phyloP scores from a whole-genome alignment of 2,329 filamentous ascomycete species.

The Epichloe baconii region DNA sequence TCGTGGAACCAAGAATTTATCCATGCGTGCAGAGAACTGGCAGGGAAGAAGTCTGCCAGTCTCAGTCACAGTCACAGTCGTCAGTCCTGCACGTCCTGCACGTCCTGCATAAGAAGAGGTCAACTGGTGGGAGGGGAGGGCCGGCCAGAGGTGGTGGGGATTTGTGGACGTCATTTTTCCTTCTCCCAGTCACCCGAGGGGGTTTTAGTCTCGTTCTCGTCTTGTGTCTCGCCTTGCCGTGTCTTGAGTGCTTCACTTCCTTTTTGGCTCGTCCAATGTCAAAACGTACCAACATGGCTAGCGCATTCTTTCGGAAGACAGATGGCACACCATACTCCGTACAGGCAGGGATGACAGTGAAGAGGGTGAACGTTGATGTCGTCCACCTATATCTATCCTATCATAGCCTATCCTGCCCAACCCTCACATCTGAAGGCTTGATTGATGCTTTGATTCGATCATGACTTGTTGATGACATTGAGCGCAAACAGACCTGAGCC shows the following conservation, averaged over 20 bases:
- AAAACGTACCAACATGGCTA: background rate
- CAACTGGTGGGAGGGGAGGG: background rate
- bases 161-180: background rate
- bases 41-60: too few species aligned
- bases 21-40: background rate
- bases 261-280: background rate
- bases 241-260: background rate
- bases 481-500: too few species aligned
- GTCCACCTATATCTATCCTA: too few species aligned
- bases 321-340: background rate
- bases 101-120: background rate
- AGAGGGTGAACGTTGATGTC: too few species aligned
- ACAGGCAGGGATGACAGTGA: too few species aligned
- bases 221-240: background rate
- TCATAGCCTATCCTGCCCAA: too few species aligned
- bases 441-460: background rate
- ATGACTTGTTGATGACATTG: too few species aligned
- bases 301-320: background rate
- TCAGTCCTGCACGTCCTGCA: too few species aligned
- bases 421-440: too few species aligned
- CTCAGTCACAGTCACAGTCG: too few species aligned
- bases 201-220: background rate
- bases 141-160: background rate
- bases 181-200: background rate
- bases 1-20: background rate